phyloP scores from a whole-genome alignment of 768 basidiomycete genomes.

The Russula brevipes region DNA sequence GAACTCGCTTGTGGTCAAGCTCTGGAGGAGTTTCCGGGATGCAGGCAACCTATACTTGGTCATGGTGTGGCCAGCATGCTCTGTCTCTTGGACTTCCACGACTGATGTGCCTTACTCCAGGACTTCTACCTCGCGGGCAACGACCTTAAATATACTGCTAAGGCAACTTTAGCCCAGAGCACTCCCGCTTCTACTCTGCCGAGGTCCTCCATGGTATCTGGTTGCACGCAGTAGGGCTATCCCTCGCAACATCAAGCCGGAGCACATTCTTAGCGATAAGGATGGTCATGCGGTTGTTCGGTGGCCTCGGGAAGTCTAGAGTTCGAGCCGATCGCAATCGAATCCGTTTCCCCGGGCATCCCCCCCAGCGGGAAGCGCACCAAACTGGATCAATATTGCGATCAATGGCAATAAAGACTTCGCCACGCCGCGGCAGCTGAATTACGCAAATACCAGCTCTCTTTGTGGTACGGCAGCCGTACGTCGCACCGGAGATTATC shows the following conservation, averaged over 20 bases:
- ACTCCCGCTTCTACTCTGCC: slow-evolving; percentile 95
- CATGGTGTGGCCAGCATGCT: slow-evolving; percentile 52
- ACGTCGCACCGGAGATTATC: slow-evolving; percentile 94
- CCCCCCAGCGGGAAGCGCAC: slow-evolving; percentile 54
- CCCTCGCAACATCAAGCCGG: slow-evolving; percentile 95
- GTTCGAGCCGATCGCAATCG: slow-evolving; percentile 27
- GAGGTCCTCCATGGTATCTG: slow-evolving; percentile 97
- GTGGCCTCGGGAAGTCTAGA: slow-evolving; percentile 93
- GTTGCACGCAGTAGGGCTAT: slow-evolving; percentile 93
- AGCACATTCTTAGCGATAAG: slow-evolving; percentile 89
- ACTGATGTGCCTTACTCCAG: slow-evolving; percentile 34
- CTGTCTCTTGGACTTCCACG: neutral
- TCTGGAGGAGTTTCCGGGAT: slow-evolving; percentile 99
- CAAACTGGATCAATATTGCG: slow-evolving; percentile 86
- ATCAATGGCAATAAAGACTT: slow-evolving; percentile 54
- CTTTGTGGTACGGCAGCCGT: slow-evolving; percentile 93
- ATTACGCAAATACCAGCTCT: slow-evolving; percentile 56
- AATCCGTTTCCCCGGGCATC: slow-evolving; percentile 36
- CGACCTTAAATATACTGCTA: slow-evolving; percentile 91
- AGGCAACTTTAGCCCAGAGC: slow-evolving; percentile 86
- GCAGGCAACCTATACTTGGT: slow-evolving; percentile 95
- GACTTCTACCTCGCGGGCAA: slow-evolving; percentile 89
- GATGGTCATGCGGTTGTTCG: slow-evolving; percentile 93
- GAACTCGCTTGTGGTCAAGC: slow-evolving; percentile 92
- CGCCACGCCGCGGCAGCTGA: slow-evolving; percentile 52